Conservation (phyloP, 148 eudicot genomes). For the Camellia sinensis region DNA sequence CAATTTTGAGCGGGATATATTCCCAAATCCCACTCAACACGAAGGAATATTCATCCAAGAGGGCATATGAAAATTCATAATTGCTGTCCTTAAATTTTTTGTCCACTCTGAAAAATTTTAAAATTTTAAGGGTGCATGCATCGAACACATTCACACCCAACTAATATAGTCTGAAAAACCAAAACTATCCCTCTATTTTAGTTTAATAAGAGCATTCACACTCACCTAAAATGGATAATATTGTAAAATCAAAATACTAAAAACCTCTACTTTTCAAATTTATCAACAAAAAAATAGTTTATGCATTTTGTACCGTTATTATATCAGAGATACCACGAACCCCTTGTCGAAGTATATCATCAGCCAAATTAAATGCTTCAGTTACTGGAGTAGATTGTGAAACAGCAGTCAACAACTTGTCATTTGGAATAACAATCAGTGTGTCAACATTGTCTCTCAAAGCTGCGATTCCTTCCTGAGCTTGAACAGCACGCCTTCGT, state of each 20-base stretch:
- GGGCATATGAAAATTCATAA: not conserved
- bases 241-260: not conserved
- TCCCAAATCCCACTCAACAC: not conserved
- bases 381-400: conserved; percentile 95
- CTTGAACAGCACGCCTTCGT: conserved; percentile 95
- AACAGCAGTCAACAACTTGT: conserved; percentile 90
- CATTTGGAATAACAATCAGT: conserved; percentile 96
- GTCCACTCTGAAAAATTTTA: not conserved
- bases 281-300: not conserved
- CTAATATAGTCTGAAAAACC: not conserved
- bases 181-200: not conserved
- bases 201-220: not conserved
- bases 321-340: conserved; percentile 99
- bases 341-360: conserved; percentile 97
- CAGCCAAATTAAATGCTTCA: conserved; percentile 95
- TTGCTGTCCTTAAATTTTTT: not conserved
- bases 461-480: conserved; percentile 99
- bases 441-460: conserved; percentile 97
- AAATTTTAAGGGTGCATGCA: not conserved
- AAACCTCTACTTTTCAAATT: not conserved
- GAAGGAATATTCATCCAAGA: not conserved
- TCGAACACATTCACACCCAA: not conserved
- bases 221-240: not conserved
- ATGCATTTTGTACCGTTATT: conserved; percentile 60
- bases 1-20: not conserved